These are phyloP conservation scores for Eucalyptus curtisii DNA, from an alignment of 345 rosid genomes.

Conservation along the genomic window DNA sequence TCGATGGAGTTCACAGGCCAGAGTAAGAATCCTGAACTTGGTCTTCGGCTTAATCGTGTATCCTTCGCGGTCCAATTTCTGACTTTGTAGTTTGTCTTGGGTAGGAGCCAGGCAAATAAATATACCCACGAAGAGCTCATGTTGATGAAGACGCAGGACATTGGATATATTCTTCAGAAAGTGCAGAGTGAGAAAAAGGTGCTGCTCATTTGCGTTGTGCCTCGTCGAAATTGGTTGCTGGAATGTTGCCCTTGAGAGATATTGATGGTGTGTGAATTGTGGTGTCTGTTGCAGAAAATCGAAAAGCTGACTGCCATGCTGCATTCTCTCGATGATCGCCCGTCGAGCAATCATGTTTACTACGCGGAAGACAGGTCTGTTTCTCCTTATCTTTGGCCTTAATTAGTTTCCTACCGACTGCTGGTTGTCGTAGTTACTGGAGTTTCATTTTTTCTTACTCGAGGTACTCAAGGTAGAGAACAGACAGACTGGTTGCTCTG, in stretches of 20 bases:
- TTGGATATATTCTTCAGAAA: constrained; percentile 77
- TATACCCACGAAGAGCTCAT: constrained; percentile 71
- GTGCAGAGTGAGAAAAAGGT: constrained; percentile 80
- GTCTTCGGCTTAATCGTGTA: not conserved
- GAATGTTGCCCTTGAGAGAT: not conserved
- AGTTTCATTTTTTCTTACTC: not conserved
- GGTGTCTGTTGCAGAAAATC: constrained; percentile 49
- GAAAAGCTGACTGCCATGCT: constrained; percentile 58
- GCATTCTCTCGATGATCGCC: constrained; percentile 50
- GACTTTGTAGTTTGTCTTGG: not conserved
- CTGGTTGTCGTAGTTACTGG: not conserved
- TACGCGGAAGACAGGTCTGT: constrained; percentile 75
- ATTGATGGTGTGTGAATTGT: not conserved
- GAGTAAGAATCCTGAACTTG: constrained; percentile 31
- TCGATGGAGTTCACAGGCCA: constrained; percentile 44
- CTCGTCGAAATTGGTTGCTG: not conserved
- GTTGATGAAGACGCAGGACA: constrained; percentile 90
- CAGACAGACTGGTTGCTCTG: not conserved
- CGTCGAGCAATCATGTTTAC: constrained; percentile 47
- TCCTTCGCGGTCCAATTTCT: not conserved
- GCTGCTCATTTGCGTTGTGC: not conserved
- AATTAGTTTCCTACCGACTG: not conserved
- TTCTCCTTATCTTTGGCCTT: not conserved
- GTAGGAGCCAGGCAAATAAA: constrained; percentile 58
- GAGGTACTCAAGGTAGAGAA: not conserved